These are phyloP conservation scores for Orbilia blumenaviensis DNA, from an alignment of 2,329 filamentous ascomycete species.

Conservation along the genomic window DNA sequence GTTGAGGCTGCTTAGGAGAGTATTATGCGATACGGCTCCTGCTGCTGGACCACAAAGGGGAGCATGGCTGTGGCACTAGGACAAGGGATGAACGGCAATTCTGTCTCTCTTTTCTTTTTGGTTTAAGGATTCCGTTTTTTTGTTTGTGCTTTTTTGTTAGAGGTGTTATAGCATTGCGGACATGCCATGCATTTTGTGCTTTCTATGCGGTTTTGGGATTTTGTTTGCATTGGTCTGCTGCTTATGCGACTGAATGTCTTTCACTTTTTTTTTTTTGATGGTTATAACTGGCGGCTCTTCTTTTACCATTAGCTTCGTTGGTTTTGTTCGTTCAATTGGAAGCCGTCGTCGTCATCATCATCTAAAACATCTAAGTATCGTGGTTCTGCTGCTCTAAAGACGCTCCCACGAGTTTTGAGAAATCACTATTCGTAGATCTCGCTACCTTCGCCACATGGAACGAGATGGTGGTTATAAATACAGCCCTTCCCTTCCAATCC, in stretches of 20 bases:
- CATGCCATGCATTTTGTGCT: background rate
- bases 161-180: constrained; percentile 15
- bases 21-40: too few species aligned
- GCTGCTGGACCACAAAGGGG: too few species aligned
- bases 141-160: background rate
- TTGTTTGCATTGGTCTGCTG: background rate
- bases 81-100: background rate
- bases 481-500: constrained; percentile 15
- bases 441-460: too few species aligned
- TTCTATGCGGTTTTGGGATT: background rate
- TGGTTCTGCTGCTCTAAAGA: too few species aligned
- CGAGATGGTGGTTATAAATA: constrained; percentile 5
- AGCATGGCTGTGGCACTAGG: too few species aligned
- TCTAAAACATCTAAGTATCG: too few species aligned
- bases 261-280: background rate
- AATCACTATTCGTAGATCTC: too few species aligned
- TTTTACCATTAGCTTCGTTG: background rate
- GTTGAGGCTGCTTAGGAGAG: background rate
- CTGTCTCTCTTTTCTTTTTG: background rate
- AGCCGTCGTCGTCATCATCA: too few species aligned
- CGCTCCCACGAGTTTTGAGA: too few species aligned
- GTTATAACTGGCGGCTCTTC: background rate
- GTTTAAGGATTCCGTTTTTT: background rate
- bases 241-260: background rate
- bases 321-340: too few species aligned